A percentile compares a stretch with the other conserved stretches of the same genome.
Evolutionary conservation across 2,329 filamentous ascomycete genomes (phyloP).

Genomic region (Passalora sequoiae): DNA sequence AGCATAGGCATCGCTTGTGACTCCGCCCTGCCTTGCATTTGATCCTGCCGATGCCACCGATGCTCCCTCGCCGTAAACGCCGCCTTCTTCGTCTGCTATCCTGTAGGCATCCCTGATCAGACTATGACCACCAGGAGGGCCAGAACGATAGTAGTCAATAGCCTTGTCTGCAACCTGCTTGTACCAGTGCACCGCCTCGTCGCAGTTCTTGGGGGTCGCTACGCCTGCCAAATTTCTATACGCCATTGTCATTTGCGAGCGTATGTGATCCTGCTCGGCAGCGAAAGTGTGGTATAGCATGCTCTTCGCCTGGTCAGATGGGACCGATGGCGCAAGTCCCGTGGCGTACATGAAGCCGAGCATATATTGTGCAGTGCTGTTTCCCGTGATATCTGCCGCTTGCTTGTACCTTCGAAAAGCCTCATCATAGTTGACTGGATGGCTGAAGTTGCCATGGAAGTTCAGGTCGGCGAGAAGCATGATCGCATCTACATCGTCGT

Average conservation of each 20-base stretch:
- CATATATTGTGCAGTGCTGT: constrained; percentile 93
- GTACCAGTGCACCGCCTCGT: constrained; percentile 80
- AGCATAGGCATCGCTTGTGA: constrained; percentile 74
- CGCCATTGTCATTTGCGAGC: constrained; percentile 88
- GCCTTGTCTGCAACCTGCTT: constrained; percentile 91
- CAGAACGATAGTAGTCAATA: constrained; percentile 78
- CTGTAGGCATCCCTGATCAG: constrained; percentile 75
- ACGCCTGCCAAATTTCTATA: constrained; percentile 83
- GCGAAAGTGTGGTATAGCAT: constrained; percentile 93
- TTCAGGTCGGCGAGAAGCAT: constrained; percentile 90
- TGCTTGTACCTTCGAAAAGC: constrained; percentile 78
- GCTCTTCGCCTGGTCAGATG: constrained; percentile 83
- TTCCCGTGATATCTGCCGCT: constrained; percentile 71
- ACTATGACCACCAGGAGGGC: constrained; percentile 78
- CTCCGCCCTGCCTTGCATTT: constrained; percentile 68
- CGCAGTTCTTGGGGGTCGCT: constrained; percentile 78
- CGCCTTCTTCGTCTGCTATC: constrained; percentile 84
- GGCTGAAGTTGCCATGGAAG: constrained; percentile 89
- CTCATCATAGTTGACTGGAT: constrained; percentile 72
- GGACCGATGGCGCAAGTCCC: constrained; percentile 74
- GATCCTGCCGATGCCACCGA: constrained; percentile 81
- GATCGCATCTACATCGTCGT: constrained; percentile 71
- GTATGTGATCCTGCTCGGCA: constrained; percentile 72
- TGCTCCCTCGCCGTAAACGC: constrained; percentile 91
- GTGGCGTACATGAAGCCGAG: constrained; percentile 93